These are phyloP conservation scores for Dictyostelium capitatum DNA, from an alignment of 78 protist genomes.

Conservation along the genomic window DNA sequence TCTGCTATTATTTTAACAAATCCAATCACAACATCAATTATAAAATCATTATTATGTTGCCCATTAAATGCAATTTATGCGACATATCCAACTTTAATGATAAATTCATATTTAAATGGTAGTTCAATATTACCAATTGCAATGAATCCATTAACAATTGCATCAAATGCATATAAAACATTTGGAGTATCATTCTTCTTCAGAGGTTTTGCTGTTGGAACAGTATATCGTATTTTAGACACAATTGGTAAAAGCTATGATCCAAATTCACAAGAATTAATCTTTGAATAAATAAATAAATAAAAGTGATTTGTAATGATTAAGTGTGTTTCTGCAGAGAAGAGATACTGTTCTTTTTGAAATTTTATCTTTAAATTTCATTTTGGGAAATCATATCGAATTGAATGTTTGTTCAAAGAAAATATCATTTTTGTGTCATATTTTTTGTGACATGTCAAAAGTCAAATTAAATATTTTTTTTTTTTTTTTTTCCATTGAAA, in stretches of 20 bases:
- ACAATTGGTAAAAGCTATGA: not conserved
- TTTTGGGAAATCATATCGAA: too few species aligned
- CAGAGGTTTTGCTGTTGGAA: not conserved
- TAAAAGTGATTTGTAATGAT: not conserved
- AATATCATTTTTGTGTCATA: too few species aligned
- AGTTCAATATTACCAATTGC: not conserved
- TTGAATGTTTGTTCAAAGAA: too few species aligned
- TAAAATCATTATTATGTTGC: not conserved
- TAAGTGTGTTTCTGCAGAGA: too few species aligned
- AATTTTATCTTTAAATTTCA: too few species aligned
- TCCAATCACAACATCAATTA: not conserved
- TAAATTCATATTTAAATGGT: not conserved
- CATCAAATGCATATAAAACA: not conserved
- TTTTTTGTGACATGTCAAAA: too few species aligned
- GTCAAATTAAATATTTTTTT: too few species aligned
- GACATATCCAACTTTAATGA: not conserved
- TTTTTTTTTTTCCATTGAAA: too few species aligned
- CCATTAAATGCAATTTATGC: not conserved
- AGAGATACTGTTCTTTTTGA: too few species aligned
- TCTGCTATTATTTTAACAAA: not conserved
- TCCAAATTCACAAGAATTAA: not conserved
- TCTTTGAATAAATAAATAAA: conserved; percentile 1
- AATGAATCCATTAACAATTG: not conserved
- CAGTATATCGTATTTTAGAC: not conserved
- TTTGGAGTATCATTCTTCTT: not conserved